Evolutionary conservation across 768 basidiomycete genomes (phyloP).

Genomic region (Termitomyces sp.): DNA sequence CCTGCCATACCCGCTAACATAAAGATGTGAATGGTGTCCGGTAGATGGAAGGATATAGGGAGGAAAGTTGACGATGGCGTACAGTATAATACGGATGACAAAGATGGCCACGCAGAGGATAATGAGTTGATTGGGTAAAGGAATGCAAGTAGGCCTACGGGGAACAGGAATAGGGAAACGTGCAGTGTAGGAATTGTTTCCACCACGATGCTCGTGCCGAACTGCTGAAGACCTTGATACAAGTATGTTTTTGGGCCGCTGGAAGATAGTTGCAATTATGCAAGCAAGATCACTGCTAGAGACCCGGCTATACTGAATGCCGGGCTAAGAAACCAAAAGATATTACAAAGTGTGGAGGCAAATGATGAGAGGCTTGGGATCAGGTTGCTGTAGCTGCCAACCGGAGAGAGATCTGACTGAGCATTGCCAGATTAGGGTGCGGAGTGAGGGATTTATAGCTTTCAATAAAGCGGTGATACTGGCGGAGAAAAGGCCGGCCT

Average conservation of each 20-base stretch:
- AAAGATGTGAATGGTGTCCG: constrained; percentile 28
- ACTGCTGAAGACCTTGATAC: constrained; percentile 30
- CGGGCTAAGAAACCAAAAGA: constrained; percentile 42
- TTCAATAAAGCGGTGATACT: constrained; percentile 19
- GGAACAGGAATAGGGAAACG: constrained; percentile 43
- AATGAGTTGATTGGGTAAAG: constrained; percentile 30
- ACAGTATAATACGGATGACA: constrained; percentile 23
- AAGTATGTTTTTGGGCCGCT: constrained; percentile 24
- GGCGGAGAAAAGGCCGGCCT: constrained; percentile 21
- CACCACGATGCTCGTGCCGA: constrained; percentile 32
- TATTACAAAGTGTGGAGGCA: constrained; percentile 31
- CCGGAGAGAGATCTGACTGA: constrained; percentile 13
- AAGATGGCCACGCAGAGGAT: constrained; percentile 25
- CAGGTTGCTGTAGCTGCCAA: constrained; percentile 4
- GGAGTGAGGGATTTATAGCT: constrained; percentile 14
- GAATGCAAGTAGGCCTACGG: constrained; percentile 41
- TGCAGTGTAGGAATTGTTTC: constrained; percentile 40
- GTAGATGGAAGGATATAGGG: constrained; percentile 26
- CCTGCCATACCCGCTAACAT: constrained; percentile 23
- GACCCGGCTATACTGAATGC: constrained; percentile 35
- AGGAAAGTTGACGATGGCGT: constrained; percentile 27
- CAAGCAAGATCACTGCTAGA: constrained; percentile 37
- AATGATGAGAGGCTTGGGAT: constrained; percentile 12
- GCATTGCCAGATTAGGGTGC: constrained; percentile 4
- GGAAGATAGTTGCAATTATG: constrained; percentile 39